Percentiles rank a stretch among this genome's conserved stretches.
These are phyloP conservation scores for Powellomyces hirtus DNA, from an alignment of 192 early-diverging fungal genomes.

Conservation along the genomic window DNA sequence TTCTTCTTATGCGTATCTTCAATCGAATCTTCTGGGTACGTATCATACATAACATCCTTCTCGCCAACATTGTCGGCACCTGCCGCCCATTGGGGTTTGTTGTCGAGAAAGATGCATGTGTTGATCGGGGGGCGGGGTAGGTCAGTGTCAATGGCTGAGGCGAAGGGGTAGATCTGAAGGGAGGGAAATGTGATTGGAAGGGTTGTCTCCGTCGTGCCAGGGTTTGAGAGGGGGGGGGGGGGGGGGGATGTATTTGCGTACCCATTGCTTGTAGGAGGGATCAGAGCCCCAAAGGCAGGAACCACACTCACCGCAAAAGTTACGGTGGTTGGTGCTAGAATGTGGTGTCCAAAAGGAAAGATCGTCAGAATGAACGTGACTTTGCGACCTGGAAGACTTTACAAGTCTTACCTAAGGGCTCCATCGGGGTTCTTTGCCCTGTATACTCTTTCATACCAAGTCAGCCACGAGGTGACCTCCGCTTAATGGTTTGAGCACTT, in stretches of 20 bases:
- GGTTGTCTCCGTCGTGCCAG: no score
- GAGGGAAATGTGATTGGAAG: background rate
- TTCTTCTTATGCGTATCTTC: slow-evolving; percentile 8
- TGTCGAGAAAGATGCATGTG: background rate
- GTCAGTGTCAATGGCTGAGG: background rate
- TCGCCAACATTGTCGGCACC: background rate
- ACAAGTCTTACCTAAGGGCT: no score
- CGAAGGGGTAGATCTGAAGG: slow-evolving; percentile 13
- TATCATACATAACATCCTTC: background rate
- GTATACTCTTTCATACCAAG: no score
- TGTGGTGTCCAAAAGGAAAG: no score
- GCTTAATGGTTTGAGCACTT: no score
- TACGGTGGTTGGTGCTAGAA: background rate
- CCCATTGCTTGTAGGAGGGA: background rate
- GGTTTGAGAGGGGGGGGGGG: background rate
- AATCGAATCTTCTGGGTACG: slow-evolving; percentile 8
- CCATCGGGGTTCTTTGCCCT: no score
- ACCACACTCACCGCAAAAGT: slow-evolving; percentile 1
- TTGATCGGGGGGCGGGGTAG: background rate
- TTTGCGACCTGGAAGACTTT: no score
- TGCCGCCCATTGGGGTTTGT: background rate
- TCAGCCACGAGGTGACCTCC: no score
- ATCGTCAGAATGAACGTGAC: no score
- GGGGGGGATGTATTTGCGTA: no score
- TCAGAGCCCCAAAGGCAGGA: background rate